Evolutionary conservation across 768 basidiomycete species (phyloP).

Genomic region (Rhodotorula paludigena): DNA sequence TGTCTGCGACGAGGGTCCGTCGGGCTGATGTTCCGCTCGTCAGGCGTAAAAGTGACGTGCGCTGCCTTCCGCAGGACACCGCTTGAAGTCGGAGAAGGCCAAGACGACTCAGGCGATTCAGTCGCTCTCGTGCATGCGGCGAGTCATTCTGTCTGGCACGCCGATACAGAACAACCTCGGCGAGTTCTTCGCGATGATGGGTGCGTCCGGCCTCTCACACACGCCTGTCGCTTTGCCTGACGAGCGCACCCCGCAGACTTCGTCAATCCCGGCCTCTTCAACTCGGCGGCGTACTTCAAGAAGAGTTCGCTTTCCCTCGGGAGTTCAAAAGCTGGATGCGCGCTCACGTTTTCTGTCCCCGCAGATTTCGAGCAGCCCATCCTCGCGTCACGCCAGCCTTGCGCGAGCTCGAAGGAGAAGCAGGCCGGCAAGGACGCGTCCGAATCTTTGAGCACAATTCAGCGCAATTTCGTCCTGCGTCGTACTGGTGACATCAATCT

Average conservation of each 20-base stretch:
- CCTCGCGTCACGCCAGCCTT: constrained; percentile 73
- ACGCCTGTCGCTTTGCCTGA: background rate
- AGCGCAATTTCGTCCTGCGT: constrained; percentile 67
- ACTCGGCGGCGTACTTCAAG: constrained; percentile 47
- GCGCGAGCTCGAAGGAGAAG: constrained; percentile 64
- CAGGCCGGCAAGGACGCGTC: constrained; percentile 73
- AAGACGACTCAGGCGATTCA: constrained; percentile 87
- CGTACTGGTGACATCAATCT: constrained; percentile 76
- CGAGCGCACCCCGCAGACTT: constrained; percentile 57
- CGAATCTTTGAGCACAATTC: constrained; percentile 58
- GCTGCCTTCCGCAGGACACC: constrained; percentile 56
- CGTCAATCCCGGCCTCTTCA: constrained; percentile 85
- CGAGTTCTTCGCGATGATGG: constrained; percentile 94
- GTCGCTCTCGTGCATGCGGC: constrained; percentile 63
- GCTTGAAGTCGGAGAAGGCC: constrained; percentile 83
- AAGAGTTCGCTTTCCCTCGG: constrained; percentile 30
- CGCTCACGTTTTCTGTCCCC: background rate
- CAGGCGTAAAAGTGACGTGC: no score
- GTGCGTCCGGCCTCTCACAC: constrained; percentile 29
- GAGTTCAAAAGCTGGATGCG: rapidly evolving
- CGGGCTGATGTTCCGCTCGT: background rate
- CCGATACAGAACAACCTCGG: constrained; percentile 90
- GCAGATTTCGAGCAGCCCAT: constrained; percentile 83
- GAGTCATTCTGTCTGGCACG: constrained; percentile 90
- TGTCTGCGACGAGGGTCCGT: constrained; percentile 84